phyloP scores from a whole-genome alignment of 1,284 basidiomycete species.

The Quambalaria eucalypti region DNA sequence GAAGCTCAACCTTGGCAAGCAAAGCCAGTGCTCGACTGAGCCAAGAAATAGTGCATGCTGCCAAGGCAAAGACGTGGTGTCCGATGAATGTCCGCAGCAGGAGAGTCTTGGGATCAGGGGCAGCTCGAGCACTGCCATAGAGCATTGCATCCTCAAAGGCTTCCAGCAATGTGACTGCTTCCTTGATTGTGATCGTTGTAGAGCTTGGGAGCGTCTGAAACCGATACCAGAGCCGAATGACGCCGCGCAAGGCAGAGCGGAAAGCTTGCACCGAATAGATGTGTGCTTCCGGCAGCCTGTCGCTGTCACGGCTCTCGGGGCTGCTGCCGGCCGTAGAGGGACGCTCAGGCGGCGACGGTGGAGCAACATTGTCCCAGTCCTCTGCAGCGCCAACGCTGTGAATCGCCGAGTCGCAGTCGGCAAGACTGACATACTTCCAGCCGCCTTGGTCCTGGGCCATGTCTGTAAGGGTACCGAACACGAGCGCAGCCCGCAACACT shows the following conservation, averaged over 20 bases:
- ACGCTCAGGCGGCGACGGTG: too few species aligned
- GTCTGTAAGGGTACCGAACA: neutral
- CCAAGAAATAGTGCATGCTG: neutral
- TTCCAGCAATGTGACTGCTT: neutral
- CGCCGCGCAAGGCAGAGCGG: conserved; percentile 1
- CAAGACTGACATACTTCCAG: neutral
- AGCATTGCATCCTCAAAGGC: neutral
- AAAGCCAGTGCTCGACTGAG: neutral
- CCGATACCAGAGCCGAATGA: neutral
- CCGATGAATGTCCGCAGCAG: neutral
- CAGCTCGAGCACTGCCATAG: neutral
- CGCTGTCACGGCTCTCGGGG: too few species aligned
- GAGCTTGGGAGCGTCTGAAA: neutral
- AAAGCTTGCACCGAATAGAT: neutral
- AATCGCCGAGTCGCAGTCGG: neutral
- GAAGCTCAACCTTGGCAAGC: neutral
- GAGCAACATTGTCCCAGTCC: neutral
- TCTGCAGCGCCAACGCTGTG: neutral
- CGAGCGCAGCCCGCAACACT: neutral
- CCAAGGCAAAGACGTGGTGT: neutral
- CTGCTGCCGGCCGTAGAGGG: neutral
- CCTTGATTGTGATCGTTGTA: neutral
- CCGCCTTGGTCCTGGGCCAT: neutral
- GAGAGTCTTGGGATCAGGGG: neutral
- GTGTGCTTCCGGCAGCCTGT: too few species aligned